Evolutionary conservation across 257 asterid genomes (phyloP).

Genomic region (Fraxinus anomala): DNA sequence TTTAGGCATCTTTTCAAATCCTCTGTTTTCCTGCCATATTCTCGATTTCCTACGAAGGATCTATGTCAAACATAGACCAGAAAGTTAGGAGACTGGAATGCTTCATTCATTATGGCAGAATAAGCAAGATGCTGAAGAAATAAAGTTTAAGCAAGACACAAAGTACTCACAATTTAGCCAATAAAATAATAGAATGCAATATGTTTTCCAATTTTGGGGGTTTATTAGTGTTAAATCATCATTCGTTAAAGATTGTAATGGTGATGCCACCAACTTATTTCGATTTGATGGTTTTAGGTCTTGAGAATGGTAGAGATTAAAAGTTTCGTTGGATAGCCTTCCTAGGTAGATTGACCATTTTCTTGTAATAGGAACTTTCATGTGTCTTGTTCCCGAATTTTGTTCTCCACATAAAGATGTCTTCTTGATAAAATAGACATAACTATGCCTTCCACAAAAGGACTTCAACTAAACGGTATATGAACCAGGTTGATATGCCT

Average conservation of each 20-base stretch:
- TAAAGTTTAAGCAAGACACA: neutral
- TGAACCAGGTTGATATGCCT: neutral
- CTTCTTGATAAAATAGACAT: neutral
- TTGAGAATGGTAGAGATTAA: neutral
- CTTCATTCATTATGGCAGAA: neutral
- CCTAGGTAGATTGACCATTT: neutral
- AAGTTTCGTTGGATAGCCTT: conserved; percentile 8
- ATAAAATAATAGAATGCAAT: neutral
- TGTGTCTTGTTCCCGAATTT: neutral
- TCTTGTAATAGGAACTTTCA: neutral
- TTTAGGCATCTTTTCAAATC: too few relatives aligned
- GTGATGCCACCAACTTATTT: conserved; percentile 6
- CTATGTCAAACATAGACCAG: neutral
- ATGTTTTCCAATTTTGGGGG: neutral
- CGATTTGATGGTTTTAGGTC: neutral
- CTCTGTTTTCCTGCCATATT: too few relatives aligned
- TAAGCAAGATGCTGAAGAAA: conserved; percentile 5
- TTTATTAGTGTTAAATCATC: neutral
- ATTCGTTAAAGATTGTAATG: conserved; percentile 2
- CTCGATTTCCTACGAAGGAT: neutral
- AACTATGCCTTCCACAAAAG: neutral
- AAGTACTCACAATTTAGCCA: neutral
- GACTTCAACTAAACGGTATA: neutral
- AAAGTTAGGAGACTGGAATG: neutral
- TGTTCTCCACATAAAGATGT: neutral